Conservation (phyloP, 805 yeast species). For the Metschnikowia lunata region DNA sequence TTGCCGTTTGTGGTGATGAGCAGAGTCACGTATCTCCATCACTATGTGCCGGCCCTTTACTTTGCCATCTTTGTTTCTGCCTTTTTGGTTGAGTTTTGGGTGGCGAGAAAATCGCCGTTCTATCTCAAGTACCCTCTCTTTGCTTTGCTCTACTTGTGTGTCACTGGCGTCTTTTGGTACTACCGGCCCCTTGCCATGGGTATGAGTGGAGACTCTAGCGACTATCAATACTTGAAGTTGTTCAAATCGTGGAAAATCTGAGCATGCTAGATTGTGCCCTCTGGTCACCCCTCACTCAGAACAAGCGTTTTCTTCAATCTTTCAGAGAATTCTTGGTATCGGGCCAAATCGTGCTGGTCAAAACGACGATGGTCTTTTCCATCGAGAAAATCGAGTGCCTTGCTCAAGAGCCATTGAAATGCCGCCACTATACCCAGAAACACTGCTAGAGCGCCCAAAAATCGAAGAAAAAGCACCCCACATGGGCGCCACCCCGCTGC, state of each 20-base stretch:
- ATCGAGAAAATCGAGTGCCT: no score
- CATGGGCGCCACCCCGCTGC: no score
- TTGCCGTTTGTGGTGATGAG: slow-evolving; percentile 41
- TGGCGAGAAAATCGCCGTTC: slow-evolving; percentile 16
- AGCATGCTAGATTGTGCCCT: no score
- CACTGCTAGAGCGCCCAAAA: no score
- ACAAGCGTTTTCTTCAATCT: neutral
- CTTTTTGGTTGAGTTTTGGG: slow-evolving; percentile 19
- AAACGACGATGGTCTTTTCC: neutral
- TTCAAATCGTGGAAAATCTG: slow-evolving; percentile 12
- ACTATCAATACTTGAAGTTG: slow-evolving; percentile 11
- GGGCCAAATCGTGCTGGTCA: neutral
- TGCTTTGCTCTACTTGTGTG: slow-evolving; percentile 7
- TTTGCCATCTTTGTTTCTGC: slow-evolving; percentile 26
- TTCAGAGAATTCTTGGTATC: neutral
- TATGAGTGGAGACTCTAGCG: slow-evolving; percentile 10
- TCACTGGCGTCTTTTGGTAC: slow-evolving; percentile 15
- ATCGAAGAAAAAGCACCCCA: no score
- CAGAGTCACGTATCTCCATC: slow-evolving; percentile 41
- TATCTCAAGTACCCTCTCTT: slow-evolving; percentile 9
- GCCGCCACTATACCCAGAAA: no score
- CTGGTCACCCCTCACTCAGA: no score
- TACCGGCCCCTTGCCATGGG: slow-evolving; percentile 16
- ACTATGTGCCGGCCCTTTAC: slow-evolving; percentile 42
- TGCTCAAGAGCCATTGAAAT: no score